These are phyloP conservation scores for Endoconidiophora polonica DNA, from an alignment of 2,329 filamentous ascomycete genomes.

Conservation along the genomic window DNA sequence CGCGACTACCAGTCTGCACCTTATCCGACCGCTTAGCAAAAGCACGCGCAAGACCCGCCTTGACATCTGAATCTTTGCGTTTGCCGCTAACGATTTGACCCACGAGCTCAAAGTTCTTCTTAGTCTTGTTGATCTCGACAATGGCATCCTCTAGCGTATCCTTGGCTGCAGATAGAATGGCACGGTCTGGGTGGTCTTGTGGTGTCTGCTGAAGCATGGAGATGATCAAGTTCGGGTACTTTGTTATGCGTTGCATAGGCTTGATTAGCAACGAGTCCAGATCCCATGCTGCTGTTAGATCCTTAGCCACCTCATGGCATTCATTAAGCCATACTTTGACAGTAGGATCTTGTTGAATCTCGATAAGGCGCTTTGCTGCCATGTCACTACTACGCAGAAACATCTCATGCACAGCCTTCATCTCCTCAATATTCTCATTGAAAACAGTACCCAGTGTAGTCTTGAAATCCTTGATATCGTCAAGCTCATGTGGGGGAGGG, in stretches of 20 bases:
- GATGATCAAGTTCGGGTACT: conserved; percentile 76
- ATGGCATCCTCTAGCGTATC: conserved; percentile 46
- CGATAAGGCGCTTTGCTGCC: conserved; percentile 42
- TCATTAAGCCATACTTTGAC: conserved; percentile 79
- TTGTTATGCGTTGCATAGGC: conserved; percentile 83
- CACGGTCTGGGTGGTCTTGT: conserved; percentile 65
- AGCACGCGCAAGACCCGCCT: conserved; percentile 68
- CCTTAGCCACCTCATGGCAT: conserved; percentile 81
- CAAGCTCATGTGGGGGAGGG: conserved; percentile 24
- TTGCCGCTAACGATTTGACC: conserved; percentile 68
- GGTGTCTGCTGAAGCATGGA: conserved; percentile 68
- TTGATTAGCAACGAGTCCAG: conserved; percentile 93
- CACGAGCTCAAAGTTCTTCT: conserved; percentile 85
- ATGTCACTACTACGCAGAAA: conserved; percentile 47
- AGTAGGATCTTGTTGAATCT: conserved; percentile 45
- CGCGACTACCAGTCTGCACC: conserved; percentile 41
- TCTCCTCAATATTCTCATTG: conserved; percentile 38
- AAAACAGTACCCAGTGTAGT: conserved; percentile 38
- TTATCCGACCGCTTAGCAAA: conserved; percentile 84
- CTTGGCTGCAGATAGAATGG: conserved; percentile 39
- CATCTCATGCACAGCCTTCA: conserved; percentile 43
- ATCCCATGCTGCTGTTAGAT: conserved; percentile 88
- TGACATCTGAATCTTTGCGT: conserved; percentile 75
- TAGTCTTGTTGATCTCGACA: conserved; percentile 83
- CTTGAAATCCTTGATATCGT: conserved; percentile 35